Conservation (phyloP, 306 rosid genomes). For the Vigna trinervia region DNA sequence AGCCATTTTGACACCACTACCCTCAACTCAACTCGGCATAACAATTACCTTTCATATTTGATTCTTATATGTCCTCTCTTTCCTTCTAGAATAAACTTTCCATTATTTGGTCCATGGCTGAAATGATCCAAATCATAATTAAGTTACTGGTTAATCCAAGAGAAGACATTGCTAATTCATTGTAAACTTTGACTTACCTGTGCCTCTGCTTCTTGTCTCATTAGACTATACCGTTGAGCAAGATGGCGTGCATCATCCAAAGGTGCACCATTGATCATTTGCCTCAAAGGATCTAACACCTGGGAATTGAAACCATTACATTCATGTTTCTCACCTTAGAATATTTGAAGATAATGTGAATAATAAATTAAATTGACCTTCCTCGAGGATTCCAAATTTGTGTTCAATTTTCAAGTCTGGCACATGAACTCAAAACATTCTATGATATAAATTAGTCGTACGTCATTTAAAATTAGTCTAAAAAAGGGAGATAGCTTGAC, state of each 20-base stretch:
- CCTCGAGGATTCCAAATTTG: too few relatives aligned
- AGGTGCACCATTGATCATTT: conserved; percentile 84
- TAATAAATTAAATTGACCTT: background rate
- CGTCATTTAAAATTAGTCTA: too few relatives aligned
- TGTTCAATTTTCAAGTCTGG: too few relatives aligned
- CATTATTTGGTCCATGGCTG: background rate
- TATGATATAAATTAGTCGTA: too few relatives aligned
- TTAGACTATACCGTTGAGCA: conserved; percentile 93
- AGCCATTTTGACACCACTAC: background rate
- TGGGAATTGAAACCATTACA: conserved; percentile 46
- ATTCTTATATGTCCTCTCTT: background rate
- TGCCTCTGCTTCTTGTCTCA: conserved; percentile 96
- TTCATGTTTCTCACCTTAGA: conserved; percentile 40
- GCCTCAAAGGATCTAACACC: conserved; percentile 95
- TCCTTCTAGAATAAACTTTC: background rate
- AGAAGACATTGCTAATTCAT: conserved; percentile 26
- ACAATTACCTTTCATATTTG: too few relatives aligned
- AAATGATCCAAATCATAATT: conserved; percentile 10
- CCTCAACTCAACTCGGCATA: too few relatives aligned
- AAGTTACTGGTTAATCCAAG: conserved; percentile 13
- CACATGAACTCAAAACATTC: too few relatives aligned
- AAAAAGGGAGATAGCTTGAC: conserved; percentile 86
- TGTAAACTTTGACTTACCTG: conserved; percentile 56
- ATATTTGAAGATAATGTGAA: conserved; percentile 8
- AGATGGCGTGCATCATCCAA: conserved; percentile 99